phyloP scores from a whole-genome alignment of 2,329 filamentous ascomycete species.

The Chrysosporium queenslandicum region DNA sequence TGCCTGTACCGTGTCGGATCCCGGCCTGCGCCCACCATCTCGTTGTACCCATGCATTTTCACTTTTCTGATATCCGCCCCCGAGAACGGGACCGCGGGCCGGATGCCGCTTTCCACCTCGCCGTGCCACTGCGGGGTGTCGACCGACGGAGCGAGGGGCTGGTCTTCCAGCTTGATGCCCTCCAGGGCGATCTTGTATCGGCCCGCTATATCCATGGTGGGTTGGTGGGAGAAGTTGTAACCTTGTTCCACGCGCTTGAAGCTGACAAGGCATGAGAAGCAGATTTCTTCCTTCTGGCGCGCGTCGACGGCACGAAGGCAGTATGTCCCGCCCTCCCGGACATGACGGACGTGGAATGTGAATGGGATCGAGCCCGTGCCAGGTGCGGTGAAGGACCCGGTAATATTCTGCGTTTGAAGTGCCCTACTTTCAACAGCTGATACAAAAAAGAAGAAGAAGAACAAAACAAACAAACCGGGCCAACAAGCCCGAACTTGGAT shows the following conservation, averaged over 20 bases:
- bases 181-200: slow-evolving; percentile 26
- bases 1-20: slow-evolving; percentile 32
- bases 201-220: slow-evolving; percentile 21
- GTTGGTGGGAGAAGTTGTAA: slow-evolving; percentile 26
- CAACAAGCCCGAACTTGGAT: not conserved
- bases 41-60: slow-evolving; percentile 44
- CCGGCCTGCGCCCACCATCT: slow-evolving; percentile 20
- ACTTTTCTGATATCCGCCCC: slow-evolving; percentile 43
- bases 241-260: slow-evolving; percentile 41
- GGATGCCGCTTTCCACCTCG: slow-evolving; percentile 21
- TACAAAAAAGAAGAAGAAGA: not conserved
- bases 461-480: not conserved
- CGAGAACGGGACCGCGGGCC: slow-evolving; percentile 28
- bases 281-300: slow-evolving; percentile 39
- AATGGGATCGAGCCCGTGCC: slow-evolving; percentile 42
- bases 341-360: slow-evolving; percentile 42
- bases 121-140: slow-evolving; percentile 32
- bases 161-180: slow-evolving; percentile 26
- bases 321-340: slow-evolving; percentile 45
- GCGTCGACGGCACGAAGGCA: slow-evolving; percentile 45
- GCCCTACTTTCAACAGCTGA: not conserved
- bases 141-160: slow-evolving; percentile 26
- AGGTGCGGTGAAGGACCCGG: slow-evolving; percentile 43
- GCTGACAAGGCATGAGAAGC: slow-evolving; percentile 45
- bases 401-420: slow-evolving; percentile 36